Conservation (phyloP, 2,329 filamentous ascomycete genomes). For the Trichoderma endophyticum region DNA sequence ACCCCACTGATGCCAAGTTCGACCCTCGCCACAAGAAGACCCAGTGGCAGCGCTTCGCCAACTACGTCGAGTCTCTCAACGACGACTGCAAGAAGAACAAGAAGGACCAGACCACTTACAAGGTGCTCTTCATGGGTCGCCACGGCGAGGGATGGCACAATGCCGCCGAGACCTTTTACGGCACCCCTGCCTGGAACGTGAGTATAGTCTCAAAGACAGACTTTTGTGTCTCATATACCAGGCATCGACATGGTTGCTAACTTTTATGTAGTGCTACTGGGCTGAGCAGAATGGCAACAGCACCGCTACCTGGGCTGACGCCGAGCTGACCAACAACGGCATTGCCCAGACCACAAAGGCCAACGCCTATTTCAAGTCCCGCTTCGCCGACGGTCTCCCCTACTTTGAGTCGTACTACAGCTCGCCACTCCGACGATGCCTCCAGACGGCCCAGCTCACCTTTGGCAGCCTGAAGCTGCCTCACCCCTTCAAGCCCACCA, state of each 20-base stretch:
- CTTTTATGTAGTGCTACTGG: slow-evolving; percentile 58
- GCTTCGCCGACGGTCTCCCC: slow-evolving; percentile 55
- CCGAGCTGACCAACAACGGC: slow-evolving; percentile 58
- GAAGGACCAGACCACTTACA: slow-evolving; percentile 50
- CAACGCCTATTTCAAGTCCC: slow-evolving; percentile 55
- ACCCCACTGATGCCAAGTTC: slow-evolving; percentile 50
- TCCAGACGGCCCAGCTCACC: slow-evolving; percentile 60
- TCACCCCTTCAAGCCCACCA: slow-evolving; percentile 51
- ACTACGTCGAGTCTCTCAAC: slow-evolving; percentile 57
- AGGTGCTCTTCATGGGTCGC: slow-evolving; percentile 65
- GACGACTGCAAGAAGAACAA: slow-evolving; percentile 33
- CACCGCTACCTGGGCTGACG: slow-evolving; percentile 61
- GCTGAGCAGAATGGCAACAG: slow-evolving; percentile 60
- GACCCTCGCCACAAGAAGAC: slow-evolving; percentile 43
- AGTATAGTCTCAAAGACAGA: slow-evolving; percentile 26
- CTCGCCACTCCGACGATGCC: slow-evolving; percentile 61
- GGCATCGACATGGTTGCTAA: neutral
- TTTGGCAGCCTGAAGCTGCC: slow-evolving; percentile 55
- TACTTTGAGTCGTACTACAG: slow-evolving; percentile 63
- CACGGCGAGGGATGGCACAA: slow-evolving; percentile 68
- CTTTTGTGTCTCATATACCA: neutral
- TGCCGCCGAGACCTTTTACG: slow-evolving; percentile 62
- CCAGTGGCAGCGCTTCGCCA: slow-evolving; percentile 63
- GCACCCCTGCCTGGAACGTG: slow-evolving; percentile 67
- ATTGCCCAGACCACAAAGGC: slow-evolving; percentile 55